phyloP scores from a whole-genome alignment of 2,329 filamentous ascomycete species.

The Colletotrichum lentis region DNA sequence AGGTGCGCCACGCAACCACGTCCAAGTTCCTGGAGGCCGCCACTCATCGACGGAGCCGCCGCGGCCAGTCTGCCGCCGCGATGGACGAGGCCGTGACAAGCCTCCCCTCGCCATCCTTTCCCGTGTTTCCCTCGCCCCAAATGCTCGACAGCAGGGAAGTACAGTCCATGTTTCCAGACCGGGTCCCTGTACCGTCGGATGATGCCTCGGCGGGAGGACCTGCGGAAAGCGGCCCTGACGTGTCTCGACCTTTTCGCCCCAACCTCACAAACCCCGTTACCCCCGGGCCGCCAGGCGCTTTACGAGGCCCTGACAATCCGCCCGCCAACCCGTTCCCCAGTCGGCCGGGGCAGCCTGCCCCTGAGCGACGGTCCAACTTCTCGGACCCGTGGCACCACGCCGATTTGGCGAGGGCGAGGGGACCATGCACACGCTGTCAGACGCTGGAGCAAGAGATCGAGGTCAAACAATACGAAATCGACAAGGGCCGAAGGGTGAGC shows the following conservation, averaged over 20 bases:
- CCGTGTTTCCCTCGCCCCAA: not conserved
- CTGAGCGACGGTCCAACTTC: not conserved
- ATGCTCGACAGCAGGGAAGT: not conserved
- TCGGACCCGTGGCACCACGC: not conserved
- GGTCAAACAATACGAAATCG: not conserved
- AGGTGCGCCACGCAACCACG: not conserved
- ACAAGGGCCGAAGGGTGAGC: not conserved
- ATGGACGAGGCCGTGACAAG: not conserved
- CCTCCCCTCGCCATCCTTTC: not conserved
- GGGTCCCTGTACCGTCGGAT: not conserved
- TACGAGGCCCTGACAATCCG: not conserved
- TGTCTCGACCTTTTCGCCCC: not conserved
- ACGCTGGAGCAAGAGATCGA: constrained; percentile 2
- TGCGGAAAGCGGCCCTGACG: not conserved
- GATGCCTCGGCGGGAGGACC: too few species aligned
- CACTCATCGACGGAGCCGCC: not conserved
- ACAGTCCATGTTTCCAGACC: not conserved
- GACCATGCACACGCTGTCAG: not conserved
- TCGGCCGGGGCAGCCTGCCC: not conserved
- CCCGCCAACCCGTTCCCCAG: not conserved
- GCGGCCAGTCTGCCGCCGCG: not conserved
- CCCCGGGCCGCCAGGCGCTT: not conserved
- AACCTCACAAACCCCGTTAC: not conserved
- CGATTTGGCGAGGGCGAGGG: not conserved
- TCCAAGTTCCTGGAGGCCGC: not conserved